A percentile compares a stretch with the other conserved stretches of the same genome.
phyloP scores from a whole-genome alignment of 1,284 basidiomycete genomes.

The Cerioporus squamosus region DNA sequence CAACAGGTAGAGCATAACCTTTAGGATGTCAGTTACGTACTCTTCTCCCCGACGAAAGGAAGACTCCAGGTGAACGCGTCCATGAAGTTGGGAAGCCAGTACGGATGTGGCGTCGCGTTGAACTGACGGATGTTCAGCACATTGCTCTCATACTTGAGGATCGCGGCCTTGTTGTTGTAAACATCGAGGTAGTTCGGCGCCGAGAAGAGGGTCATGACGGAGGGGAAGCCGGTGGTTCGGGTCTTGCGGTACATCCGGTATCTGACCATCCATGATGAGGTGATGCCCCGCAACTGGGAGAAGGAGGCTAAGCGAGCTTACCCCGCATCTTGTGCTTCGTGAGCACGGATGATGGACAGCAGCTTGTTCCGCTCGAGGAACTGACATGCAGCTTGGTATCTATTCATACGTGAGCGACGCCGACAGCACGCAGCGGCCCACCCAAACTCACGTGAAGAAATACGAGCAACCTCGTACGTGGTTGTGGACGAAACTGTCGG shows the following conservation, averaged over 20 bases:
- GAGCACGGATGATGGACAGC: slow-evolving; percentile 93
- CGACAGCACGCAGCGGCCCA: not conserved
- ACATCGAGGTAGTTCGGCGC: slow-evolving; percentile 97
- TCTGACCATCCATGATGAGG: slow-evolving; percentile 40
- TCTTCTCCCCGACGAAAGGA: slow-evolving; percentile 98
- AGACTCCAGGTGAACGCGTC: slow-evolving; percentile 99
- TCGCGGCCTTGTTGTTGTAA: slow-evolving; percentile 96
- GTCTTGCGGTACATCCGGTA: slow-evolving; percentile 99
- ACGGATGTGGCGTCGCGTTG: slow-evolving; percentile 95
- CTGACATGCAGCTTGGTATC: slow-evolving; percentile 92
- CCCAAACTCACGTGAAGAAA: slow-evolving; percentile 79
- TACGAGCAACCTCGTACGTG: slow-evolving; percentile 95
- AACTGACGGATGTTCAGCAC: slow-evolving; percentile 97
- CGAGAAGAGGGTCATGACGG: slow-evolving; percentile 97
- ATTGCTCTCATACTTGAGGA: slow-evolving; percentile 96
- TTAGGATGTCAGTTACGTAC: slow-evolving; percentile 49
- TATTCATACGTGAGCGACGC: slow-evolving; percentile 33
- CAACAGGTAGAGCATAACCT: not conserved
- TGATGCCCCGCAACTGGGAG: not conserved
- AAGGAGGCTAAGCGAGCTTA: slow-evolving; percentile 39
- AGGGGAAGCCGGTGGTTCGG: slow-evolving; percentile 90
- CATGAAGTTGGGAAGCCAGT: slow-evolving; percentile 98
- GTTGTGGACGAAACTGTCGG: slow-evolving; percentile 89
- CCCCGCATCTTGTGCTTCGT: slow-evolving; percentile 96
- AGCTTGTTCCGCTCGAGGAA: slow-evolving; percentile 95